These are phyloP conservation scores for Aspergillus tubingensis DNA, from an alignment of 2,329 filamentous ascomycete species.

Conservation along the genomic window DNA sequence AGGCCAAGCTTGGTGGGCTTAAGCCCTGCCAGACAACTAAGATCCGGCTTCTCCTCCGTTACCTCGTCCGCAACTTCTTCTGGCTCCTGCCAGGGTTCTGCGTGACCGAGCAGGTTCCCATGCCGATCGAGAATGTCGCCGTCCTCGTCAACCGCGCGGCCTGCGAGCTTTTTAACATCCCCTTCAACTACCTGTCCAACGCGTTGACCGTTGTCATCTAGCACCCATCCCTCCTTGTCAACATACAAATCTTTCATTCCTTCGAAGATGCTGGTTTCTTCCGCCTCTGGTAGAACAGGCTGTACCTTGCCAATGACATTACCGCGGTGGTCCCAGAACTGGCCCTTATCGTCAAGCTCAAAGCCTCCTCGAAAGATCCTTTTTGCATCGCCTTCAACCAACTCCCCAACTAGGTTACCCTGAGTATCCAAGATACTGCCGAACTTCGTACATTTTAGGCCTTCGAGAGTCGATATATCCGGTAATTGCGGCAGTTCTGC, in stretches of 20 bases:
- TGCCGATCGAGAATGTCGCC: constrained; percentile 64
- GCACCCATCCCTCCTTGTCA: constrained; percentile 51
- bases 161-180: constrained; percentile 61
- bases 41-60: constrained; percentile 50
- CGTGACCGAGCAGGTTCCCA: constrained; percentile 63
- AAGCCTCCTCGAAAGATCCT: constrained; percentile 51
- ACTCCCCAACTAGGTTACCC: constrained; percentile 56
- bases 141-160: constrained; percentile 62
- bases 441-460: constrained; percentile 46
- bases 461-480: constrained; percentile 41
- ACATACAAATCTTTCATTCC: constrained; percentile 51
- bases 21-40: constrained; percentile 50
- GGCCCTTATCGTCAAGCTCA: constrained; percentile 58
- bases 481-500: constrained; percentile 16
- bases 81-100: constrained; percentile 54
- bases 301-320: constrained; percentile 64
- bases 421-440: constrained; percentile 45
- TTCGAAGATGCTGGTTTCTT: constrained; percentile 43
- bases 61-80: constrained; percentile 45
- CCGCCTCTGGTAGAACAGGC: constrained; percentile 41
- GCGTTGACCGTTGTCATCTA: constrained; percentile 50
- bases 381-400: constrained; percentile 64
- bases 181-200: constrained; percentile 59
- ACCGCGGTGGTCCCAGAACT: constrained; percentile 64
- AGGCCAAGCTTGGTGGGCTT: constrained; percentile 61